These are phyloP conservation scores for Stagonosporopsis cucurbitacearum DNA, from an alignment of 2,329 filamentous ascomycete genomes.

Conservation along the genomic window DNA sequence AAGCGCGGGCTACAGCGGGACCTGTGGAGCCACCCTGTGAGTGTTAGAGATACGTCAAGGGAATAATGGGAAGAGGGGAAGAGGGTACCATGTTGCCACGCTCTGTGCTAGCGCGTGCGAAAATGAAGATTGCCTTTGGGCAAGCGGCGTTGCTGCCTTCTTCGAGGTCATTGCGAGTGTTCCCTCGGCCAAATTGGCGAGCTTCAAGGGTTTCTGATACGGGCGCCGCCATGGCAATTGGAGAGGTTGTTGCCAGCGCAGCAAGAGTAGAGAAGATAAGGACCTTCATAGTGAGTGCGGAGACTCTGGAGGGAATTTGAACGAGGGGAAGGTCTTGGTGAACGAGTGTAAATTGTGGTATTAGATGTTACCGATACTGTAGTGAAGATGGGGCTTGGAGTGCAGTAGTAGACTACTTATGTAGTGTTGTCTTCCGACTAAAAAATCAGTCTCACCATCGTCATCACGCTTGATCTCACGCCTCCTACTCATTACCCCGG, in stretches of 20 bases:
- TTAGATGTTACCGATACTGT: not conserved
- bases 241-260: constrained; percentile 19
- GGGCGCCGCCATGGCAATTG: constrained; percentile 16
- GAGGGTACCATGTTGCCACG: constrained; percentile 36
- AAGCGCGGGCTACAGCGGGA: constrained; percentile 26
- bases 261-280: constrained; percentile 23
- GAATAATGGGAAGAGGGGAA: not conserved
- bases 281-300: constrained; percentile 29
- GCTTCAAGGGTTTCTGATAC: constrained; percentile 9
- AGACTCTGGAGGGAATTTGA: not conserved
- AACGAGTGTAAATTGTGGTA: not conserved
- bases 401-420: not conserved
- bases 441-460: not conserved
- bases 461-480: not conserved
- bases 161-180: constrained; percentile 31
- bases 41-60: not conserved
- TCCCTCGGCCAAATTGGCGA: constrained; percentile 23
- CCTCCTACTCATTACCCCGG: not conserved
- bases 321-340: not conserved
- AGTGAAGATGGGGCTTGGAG: not conserved
- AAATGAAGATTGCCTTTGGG: constrained; percentile 39
- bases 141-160: constrained; percentile 25
- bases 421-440: not conserved
- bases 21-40: constrained; percentile 30
- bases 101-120: constrained; percentile 35